A percentile compares a stretch with the other conserved stretches of the same genome.
phyloP scores from a whole-genome alignment of 2,329 filamentous ascomycete genomes.

The Alternaria burnsii region DNA sequence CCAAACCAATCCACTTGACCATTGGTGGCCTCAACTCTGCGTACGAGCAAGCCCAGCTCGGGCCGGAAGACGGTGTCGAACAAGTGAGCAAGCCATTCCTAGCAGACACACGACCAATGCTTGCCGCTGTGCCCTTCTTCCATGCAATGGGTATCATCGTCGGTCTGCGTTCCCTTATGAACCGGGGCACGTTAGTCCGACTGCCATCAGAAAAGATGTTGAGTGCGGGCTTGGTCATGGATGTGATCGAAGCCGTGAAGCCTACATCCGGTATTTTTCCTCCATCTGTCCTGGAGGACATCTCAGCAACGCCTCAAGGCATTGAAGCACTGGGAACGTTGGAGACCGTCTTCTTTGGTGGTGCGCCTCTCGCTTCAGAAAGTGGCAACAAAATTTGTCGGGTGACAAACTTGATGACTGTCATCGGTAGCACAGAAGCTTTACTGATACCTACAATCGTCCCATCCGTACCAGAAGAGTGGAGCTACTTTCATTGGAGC shows the following conservation, averaged over 20 bases:
- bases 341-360: not conserved
- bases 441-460: not conserved
- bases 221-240: slow-evolving; percentile 3
- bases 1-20: slow-evolving; percentile 4
- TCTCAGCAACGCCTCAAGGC: not conserved
- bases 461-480: not conserved
- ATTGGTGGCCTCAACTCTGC: not conserved
- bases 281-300: slow-evolving; percentile 6
- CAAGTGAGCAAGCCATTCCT: not conserved
- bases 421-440: slow-evolving; percentile 9
- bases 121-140: slow-evolving; percentile 7
- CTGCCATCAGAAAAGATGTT: slow-evolving; percentile 2
- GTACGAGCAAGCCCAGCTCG: not conserved
- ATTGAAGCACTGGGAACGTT: slow-evolving; percentile 1
- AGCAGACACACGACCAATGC: not conserved
- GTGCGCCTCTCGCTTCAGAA: not conserved
- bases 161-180: not conserved
- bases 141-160: slow-evolving; percentile 6
- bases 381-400: slow-evolving; percentile 3
- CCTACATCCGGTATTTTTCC: slow-evolving; percentile 3
- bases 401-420: not conserved
- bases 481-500: slow-evolving; percentile 6
- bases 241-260: slow-evolving; percentile 1
- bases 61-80: not conserved
- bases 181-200: not conserved